Conservation (phyloP, 2,329 filamentous ascomycete species). For the Penicillium sp. region DNA sequence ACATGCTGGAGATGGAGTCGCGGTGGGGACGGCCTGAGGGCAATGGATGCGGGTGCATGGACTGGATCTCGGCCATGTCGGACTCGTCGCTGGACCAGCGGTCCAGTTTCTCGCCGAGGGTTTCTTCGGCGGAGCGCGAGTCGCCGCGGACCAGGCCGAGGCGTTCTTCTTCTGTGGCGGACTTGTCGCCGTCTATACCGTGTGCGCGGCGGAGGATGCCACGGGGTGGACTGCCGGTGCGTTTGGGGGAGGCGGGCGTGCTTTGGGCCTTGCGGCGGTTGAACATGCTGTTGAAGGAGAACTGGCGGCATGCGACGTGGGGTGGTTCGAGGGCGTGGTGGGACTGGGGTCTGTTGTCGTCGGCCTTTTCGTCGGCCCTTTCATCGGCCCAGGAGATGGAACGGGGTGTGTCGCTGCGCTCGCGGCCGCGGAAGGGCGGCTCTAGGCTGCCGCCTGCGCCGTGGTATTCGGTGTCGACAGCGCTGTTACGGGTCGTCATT, state of each 20-base stretch:
- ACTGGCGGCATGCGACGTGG: conserved; percentile 70
- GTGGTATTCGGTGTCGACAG: conserved; percentile 45
- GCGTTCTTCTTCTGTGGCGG: conserved; percentile 77
- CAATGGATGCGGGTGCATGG: conserved; percentile 19
- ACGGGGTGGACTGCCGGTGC: conserved; percentile 34
- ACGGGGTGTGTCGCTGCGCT: conserved; percentile 43
- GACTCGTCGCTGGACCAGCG: conserved; percentile 30
- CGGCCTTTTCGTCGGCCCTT: conserved; percentile 30
- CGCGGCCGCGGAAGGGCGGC: conserved; percentile 27
- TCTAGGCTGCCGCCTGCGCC: conserved; percentile 30
- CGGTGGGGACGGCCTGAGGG: conserved; percentile 21
- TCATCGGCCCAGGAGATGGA: conserved; percentile 41
- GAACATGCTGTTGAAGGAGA: conserved; percentile 90
- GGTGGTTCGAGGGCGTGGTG: conserved; percentile 30
- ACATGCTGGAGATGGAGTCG: conserved; percentile 28
- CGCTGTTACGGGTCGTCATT: conserved; percentile 60
- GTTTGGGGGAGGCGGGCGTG: conserved; percentile 23
- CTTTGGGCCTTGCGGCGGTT: conserved; percentile 46
- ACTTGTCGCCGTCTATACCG: conserved; percentile 38
- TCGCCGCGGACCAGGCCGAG: conserved; percentile 82
- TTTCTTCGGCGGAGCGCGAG: conserved; percentile 38
- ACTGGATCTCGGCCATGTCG: conserved; percentile 24
- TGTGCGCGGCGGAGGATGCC: conserved; percentile 47
- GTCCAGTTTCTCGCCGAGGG: conserved; percentile 33
- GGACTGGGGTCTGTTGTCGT: neutral